Evolutionary conservation across 1,284 basidiomycete species (phyloP), one percentile per base, ranked within the genome.

Genomic region (Heterobasidion parviporum): DNA sequence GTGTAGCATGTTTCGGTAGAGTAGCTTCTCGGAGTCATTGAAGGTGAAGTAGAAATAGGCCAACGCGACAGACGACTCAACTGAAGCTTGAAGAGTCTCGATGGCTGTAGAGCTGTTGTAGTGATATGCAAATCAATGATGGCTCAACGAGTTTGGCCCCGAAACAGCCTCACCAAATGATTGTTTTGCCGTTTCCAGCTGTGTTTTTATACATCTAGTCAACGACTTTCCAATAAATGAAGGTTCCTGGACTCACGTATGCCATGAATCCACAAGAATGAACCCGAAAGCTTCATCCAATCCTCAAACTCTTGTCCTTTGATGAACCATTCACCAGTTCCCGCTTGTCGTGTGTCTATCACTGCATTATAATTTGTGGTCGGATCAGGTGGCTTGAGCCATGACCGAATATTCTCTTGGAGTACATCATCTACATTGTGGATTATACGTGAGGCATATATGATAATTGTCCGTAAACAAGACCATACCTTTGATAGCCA

Each of bases 1-100:
- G 8, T 9, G 15, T 1, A 54, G n/a, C 15, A 54, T 8, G 3
- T 34, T 35, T 7, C 18, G 46, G 3, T 26, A 46, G 6, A 49
- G 2, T 8, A 38, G 54, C 18, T 54, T 54, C 10, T 16, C 18
- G 18, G 46, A 20, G 15, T 54, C 46, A 4, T 47, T 48, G 47
- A 54, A 54, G 35, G 50, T 36, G 34, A 48, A 54, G 47, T 54
- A 50, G 47, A 49, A 54, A 20, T 49, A 54, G n/a, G 47, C 54
- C 15, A 50, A 33, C 1, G 16, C 6, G 15, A 8, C 8, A 26
- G 53, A 54, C 3, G 51, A 5, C 2, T 44, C 6, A 3, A 7
- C 3, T 43, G 12, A 12, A 2, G 12, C 1, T 44, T 44, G 41
- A 18, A 44, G 12, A 44, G 12, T 7, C 3, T 44, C 41, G 41